A percentile compares a stretch with the other conserved stretches of the same genome.
Conservation (phyloP, 139 green algal species). For the Chlorella ohadii region DNA sequence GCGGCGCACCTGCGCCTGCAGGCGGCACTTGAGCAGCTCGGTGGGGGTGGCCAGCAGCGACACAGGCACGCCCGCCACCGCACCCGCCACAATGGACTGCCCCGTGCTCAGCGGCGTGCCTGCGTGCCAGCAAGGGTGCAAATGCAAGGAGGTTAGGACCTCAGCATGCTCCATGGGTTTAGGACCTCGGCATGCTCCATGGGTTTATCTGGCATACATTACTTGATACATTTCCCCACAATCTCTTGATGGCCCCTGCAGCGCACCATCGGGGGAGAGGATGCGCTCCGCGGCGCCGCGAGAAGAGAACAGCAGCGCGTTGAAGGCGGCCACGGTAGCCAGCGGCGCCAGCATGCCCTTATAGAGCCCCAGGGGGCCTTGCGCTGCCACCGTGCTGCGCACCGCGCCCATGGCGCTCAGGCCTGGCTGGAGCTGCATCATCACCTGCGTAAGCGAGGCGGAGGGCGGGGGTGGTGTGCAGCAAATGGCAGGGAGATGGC, state of each 20-base stretch:
- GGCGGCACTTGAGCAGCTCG: slow-evolving; percentile 87
- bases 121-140: neutral
- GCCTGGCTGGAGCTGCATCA: neutral
- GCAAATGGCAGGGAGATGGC: too few species aligned
- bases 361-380: slow-evolving; percentile 75
- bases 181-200: too few species aligned
- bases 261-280: slow-evolving; percentile 61
- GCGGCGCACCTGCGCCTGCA: slow-evolving; percentile 67
- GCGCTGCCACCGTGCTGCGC: slow-evolving; percentile 51
- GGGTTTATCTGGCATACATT: neutral
- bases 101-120: slow-evolving; percentile 54
- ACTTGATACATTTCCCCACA: too few species aligned
- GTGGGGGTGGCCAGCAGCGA: slow-evolving; percentile 81
- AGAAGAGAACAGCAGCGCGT: slow-evolving; percentile 78
- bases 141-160: neutral
- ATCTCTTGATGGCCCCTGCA: too few species aligned
- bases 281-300: slow-evolving; percentile 73
- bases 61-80: slow-evolving; percentile 68
- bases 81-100: slow-evolving; percentile 66
- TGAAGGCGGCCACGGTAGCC: slow-evolving; percentile 84
- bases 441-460: too few species aligned
- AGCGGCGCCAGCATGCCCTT: slow-evolving; percentile 78
- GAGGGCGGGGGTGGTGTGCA: too few species aligned
- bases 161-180: too few species aligned
- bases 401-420: neutral